These are phyloP conservation scores for Gossypium ekmanianum DNA, from an alignment of 345 rosid species.

Conservation along the genomic window DNA sequence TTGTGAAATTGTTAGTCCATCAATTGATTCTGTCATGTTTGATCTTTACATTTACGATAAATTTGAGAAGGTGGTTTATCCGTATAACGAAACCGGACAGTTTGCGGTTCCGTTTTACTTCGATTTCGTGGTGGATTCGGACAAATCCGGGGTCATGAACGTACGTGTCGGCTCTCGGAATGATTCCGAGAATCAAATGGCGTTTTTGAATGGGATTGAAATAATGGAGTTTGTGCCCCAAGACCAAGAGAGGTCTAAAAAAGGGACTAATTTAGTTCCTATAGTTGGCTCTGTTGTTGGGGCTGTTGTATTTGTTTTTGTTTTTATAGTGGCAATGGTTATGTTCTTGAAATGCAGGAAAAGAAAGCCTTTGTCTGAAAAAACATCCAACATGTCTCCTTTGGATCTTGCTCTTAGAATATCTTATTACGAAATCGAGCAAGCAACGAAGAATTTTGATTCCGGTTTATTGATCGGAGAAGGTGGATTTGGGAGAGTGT, in stretches of 20 bases:
- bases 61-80: conserved; percentile 15
- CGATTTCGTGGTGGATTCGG: conserved; percentile 45
- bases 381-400: neutral
- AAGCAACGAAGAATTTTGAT: conserved; percentile 42
- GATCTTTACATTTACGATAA: conserved; percentile 32
- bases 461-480: conserved; percentile 31
- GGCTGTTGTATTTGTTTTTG: neutral
- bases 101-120: conserved; percentile 21
- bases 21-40: conserved; percentile 15
- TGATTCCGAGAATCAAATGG: neutral
- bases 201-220: conserved; percentile 40
- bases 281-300: neutral
- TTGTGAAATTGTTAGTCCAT: conserved; percentile 32
- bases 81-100: neutral
- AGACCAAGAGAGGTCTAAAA: neutral
- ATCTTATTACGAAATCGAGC: conserved; percentile 32
- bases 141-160: conserved; percentile 32
- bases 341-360: conserved; percentile 24
- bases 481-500: conserved; percentile 52
- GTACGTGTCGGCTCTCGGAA: conserved; percentile 26
- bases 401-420: conserved; percentile 39
- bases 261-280: neutral
- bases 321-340: neutral
- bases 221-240: neutral
- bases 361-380: neutral